Conservation (phyloP, 202 grass and related monocot species). For the Panicum virgatum region DNA sequence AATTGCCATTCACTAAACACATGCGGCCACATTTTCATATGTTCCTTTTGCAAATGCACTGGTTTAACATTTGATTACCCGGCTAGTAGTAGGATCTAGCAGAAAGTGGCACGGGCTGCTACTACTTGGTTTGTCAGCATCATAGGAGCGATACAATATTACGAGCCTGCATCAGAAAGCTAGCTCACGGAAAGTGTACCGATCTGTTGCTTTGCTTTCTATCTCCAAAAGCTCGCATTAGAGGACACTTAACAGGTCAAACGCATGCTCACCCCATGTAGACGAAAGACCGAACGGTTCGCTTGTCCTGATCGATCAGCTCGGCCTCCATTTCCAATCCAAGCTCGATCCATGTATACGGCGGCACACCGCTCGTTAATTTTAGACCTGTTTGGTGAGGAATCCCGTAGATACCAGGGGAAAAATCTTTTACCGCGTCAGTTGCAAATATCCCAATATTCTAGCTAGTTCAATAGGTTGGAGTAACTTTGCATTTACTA, state of each 20-base stretch:
- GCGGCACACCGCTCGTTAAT: background rate
- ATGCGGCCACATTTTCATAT: background rate
- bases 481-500: background rate
- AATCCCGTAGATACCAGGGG: background rate
- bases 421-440: background rate
- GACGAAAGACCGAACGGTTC: conserved; percentile 1
- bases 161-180: conserved; percentile 38
- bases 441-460: background rate
- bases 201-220: conserved; percentile 33
- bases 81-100: conserved; percentile 40
- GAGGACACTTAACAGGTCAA: conserved; percentile 35
- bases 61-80: background rate
- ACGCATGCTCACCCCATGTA: conserved; percentile 13
- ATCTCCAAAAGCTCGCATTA: conserved; percentile 35
- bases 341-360: background rate
- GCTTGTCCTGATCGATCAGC: background rate
- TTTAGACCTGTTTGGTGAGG: background rate
- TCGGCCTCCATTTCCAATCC: background rate
- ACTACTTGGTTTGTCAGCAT: conserved; percentile 50
- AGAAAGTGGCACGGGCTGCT: conserved; percentile 45
- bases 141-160: conserved; percentile 40
- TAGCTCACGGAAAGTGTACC: conserved; percentile 41
- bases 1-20: background rate
- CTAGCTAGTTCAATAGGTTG: background rate
- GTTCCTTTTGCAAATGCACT: background rate